Evolutionary conservation across 2,329 filamentous ascomycete genomes (phyloP).

Genomic region (Fusarium incarnatum): DNA sequence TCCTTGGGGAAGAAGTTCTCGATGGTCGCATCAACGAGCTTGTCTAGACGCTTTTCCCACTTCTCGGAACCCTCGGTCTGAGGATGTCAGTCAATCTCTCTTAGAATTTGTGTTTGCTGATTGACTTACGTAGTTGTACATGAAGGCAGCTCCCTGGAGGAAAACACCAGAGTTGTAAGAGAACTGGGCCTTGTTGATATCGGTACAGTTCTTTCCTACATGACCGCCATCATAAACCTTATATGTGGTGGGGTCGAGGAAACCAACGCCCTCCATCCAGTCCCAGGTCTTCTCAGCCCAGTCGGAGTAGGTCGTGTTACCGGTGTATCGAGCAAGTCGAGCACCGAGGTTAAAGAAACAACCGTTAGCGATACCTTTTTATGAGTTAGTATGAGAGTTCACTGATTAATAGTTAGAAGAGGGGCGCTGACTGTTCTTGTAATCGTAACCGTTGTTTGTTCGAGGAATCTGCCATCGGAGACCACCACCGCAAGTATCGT

Average conservation of each 20-base stretch:
- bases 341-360: constrained; percentile 75
- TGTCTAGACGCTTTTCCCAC: constrained; percentile 64
- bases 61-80: constrained; percentile 60
- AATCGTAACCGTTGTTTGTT: constrained; percentile 80
- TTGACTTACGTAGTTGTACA: constrained; percentile 68
- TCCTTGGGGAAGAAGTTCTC: constrained; percentile 65
- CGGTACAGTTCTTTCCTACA: constrained; percentile 64
- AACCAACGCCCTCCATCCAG: constrained; percentile 67
- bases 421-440: constrained; percentile 68
- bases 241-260: constrained; percentile 69
- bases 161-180: constrained; percentile 71
- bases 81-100: constrained; percentile 12
- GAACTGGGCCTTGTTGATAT: constrained; percentile 68
- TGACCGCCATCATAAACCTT: constrained; percentile 71
- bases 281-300: constrained; percentile 74
- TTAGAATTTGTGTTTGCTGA: background rate
- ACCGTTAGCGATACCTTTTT: constrained; percentile 66
- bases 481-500: constrained; percentile 66
- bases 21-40: constrained; percentile 53
- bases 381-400: background rate
- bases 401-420: background rate
- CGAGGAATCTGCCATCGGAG: constrained; percentile 82
- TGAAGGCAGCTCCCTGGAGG: constrained; percentile 68
- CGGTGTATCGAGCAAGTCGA: constrained; percentile 77
- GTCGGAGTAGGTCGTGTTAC: constrained; percentile 71